Evolutionary conservation across 1,284 basidiomycete species (phyloP), one percentile per base, ranked within the genome.

Genomic region (Trichosporon ovoides): DNA sequence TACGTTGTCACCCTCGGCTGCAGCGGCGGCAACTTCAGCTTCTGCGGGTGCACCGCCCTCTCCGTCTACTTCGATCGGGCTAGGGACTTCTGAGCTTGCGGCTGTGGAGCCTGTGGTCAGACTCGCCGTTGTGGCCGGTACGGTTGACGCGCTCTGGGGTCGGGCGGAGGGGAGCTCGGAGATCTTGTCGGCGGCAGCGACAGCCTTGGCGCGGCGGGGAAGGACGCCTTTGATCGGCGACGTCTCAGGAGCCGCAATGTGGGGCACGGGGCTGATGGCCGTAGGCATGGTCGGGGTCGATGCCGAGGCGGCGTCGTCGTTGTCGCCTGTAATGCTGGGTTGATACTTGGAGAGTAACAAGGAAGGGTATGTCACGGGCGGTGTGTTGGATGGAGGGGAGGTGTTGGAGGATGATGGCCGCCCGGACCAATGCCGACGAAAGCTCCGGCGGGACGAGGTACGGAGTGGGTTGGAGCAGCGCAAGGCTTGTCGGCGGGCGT

Each of bases 91-190:
- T 18, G 58, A 59, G 31, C 56, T 58, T n/a, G 58, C 56, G 10
- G 58, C 61, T 6, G 61, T 63, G n/a, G 61, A 56, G 7, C 52
- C 58, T 1, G 61, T 63, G 1, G 61, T 63, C 37, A 63, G 24
- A 7, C 43, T 51, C 10, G 61, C 58, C 5, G 56, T 57, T 24
- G 61, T 52, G 7, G 38, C 58, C 7, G 58, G 58, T 3, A 55
- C 35, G 13, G 61, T 60, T 7, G 52, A 53, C 11, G 61, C 55
- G 37, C 50, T 55, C 12, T 46, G 36, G 7, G 52, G 53, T n/a
- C 55, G 16, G 10, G 43, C 35, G 3, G 43, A 37, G 38, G 18
- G 56, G 14, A n/a, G 40, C 18, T 33, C 51, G 19, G 43, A 10
- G 22, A 34, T 34, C 40, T 33, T 20, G 4, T 38, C 28, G 7